These are phyloP conservation scores for Boletus pseudopeckii DNA, from an alignment of 768 basidiomycete species.

Conservation along the genomic window DNA sequence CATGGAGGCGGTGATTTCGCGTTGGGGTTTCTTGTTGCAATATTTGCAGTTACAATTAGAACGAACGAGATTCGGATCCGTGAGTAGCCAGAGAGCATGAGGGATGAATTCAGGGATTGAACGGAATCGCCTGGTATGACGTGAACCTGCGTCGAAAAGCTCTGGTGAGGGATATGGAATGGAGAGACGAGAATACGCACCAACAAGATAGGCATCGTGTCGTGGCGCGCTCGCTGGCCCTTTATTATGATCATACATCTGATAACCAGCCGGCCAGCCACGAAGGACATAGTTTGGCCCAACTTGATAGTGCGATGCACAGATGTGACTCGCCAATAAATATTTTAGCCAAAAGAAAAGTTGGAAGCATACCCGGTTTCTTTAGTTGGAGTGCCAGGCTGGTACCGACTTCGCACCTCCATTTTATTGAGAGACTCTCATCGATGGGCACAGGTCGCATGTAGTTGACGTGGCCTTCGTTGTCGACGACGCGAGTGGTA, in stretches of 20 bases:
- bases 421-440: constrained; percentile 51
- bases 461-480: constrained; percentile 67
- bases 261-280: constrained; percentile 64
- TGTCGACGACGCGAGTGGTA: constrained; percentile 49
- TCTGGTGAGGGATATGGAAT: background rate
- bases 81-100: constrained; percentile 76
- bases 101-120: constrained; percentile 85
- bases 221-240: constrained; percentile 52
- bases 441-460: constrained; percentile 55
- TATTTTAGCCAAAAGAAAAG: background rate
- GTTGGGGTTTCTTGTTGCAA: constrained; percentile 66
- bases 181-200: constrained; percentile 36
- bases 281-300: constrained; percentile 58
- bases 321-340: background rate
- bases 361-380: constrained; percentile 46
- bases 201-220: constrained; percentile 77
- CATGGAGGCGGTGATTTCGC: constrained; percentile 63
- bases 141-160: constrained; percentile 35
- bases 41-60: constrained; percentile 72
- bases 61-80: constrained; percentile 45
- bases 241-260: constrained; percentile 73
- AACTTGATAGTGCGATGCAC: background rate
- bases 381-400: constrained; percentile 43
- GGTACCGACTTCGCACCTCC: constrained; percentile 47
- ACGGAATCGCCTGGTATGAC: constrained; percentile 54